Evolutionary conservation across 164 flowering plant species (phyloP).

Genomic region (Magnolia officinalis): DNA sequence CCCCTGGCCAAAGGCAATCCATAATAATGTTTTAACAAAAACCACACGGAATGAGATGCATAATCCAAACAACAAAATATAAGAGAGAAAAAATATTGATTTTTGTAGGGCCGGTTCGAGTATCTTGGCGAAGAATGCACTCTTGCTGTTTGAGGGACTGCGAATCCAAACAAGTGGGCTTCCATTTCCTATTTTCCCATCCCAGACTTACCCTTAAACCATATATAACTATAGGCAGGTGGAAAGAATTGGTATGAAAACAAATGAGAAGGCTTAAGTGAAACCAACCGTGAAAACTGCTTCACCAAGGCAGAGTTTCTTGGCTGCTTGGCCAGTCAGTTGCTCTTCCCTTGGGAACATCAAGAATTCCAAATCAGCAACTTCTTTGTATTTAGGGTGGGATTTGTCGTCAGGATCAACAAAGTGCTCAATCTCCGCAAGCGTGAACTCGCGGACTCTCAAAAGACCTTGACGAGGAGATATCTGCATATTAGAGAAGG

Average conservation of each 20-base stretch:
- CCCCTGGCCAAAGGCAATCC: slow-evolving; percentile 43
- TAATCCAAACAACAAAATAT: background rate
- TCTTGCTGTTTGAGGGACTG: no score
- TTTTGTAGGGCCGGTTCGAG: no score
- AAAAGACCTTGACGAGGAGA: slow-evolving; percentile 99
- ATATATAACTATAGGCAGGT: no score
- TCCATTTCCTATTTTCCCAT: no score
- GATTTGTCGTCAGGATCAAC: slow-evolving; percentile 94
- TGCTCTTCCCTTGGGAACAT: slow-evolving; percentile 96
- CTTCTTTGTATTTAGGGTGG: slow-evolving; percentile 76
- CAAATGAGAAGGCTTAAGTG: background rate
- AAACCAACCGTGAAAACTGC: slow-evolving; percentile 70
- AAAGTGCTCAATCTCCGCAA: slow-evolving; percentile 97
- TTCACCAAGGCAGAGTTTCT: slow-evolving; percentile 56
- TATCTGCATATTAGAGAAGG: slow-evolving; percentile 42
- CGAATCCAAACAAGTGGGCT: no score
- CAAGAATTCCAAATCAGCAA: slow-evolving; percentile 74
- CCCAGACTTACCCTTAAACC: no score
- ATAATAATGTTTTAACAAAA: background rate
- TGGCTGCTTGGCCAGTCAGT: slow-evolving; percentile 64
- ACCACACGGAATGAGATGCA: background rate
- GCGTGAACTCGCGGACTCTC: slow-evolving; percentile 91
- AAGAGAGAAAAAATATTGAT: background rate
- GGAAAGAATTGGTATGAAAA: background rate
- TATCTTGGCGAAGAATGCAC: no score